Base-by-base conservation (phyloP, 352 stramenopile genomes). In the Phytophthora ohioensis region DNA sequence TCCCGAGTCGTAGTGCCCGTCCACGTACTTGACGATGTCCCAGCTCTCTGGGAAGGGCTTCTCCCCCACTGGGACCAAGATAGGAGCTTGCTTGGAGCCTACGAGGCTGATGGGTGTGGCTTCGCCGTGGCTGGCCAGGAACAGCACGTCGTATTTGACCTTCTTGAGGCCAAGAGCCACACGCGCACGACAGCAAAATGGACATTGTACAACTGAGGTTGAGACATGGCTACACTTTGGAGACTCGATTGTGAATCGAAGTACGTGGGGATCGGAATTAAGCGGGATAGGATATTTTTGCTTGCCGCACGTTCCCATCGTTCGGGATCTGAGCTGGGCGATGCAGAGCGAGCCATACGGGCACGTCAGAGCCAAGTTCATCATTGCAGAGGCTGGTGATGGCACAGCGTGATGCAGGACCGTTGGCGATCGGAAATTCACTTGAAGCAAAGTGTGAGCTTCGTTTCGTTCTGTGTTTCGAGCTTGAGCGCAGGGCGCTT, bases 11-110 rank as follows among this genome's bases (percentile, higher is more conserved):
- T 79, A 87, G 67, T 84, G 69, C 38, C 64, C 61, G 67, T 90
- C 81, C 53, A 90, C 75, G 60, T 87, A 88, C 49, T 71, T 72
- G 10, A 88, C 78, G 54, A 90, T 85, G 58, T 87, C 81, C 71
- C 85, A 81, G 67, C 71, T 83, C 76, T 90, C 81, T 2, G 79
- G 67, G 66, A 88, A 82, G 21, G 79, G 75, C 48, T 80, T 78
- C 47, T 74, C 78, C 3, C 59, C 67, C 15, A 81, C 66, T 8
- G 76, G 73, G 52, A 79, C 65, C 13, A 90, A 70, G 68, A 90
- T 88, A 2, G 81, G 81, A 21, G 73, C 78, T 49, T 81, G 68
- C 68, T 87, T 87, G 57, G 64, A 73, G 45, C 79, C 79, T 13
- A 87, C 77, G 30, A 87, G 73, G 0, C 54, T 67, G 39, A 84